phyloP scores from a whole-genome alignment of 1,139 yeast species.

The Diutina siamensis region DNA sequence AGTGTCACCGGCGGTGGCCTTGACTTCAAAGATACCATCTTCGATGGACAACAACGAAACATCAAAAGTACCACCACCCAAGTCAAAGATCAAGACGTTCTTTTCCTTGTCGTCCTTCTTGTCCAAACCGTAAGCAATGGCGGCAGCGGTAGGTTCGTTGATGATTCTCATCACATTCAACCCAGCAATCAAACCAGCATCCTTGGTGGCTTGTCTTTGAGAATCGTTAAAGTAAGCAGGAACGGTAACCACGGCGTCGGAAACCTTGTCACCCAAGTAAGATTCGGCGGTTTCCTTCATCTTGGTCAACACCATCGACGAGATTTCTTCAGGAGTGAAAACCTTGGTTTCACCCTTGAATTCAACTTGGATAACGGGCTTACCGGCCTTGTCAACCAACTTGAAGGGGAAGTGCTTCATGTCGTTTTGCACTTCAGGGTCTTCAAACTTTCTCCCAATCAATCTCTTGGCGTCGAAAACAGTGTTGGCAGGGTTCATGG shows the following conservation, averaged over 20 bases:
- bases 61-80: slow-evolving; percentile 99
- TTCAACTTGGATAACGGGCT: slow-evolving; percentile 52
- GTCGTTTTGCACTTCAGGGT: slow-evolving; percentile 45
- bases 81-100: slow-evolving; percentile 83
- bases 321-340: slow-evolving; percentile 57
- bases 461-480: slow-evolving; percentile 60
- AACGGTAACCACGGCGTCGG: slow-evolving; percentile 68
- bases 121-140: slow-evolving; percentile 54
- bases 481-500: slow-evolving; percentile 48
- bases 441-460: slow-evolving; percentile 54
- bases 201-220: slow-evolving; percentile 54
- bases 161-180: slow-evolving; percentile 48
- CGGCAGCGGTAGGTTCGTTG: slow-evolving; percentile 55
- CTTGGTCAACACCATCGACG: slow-evolving; percentile 53
- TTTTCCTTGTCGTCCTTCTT: slow-evolving; percentile 56
- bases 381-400: slow-evolving; percentile 43
- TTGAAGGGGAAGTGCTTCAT: slow-evolving; percentile 56
- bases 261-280: slow-evolving; percentile 49
- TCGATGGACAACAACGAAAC: slow-evolving; percentile 86
- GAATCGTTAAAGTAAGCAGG: slow-evolving; percentile 55
- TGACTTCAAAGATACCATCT: slow-evolving; percentile 93
- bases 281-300: slow-evolving; percentile 62
- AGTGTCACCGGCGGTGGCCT: slow-evolving; percentile 97
- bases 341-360: slow-evolving; percentile 54
- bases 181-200: slow-evolving; percentile 53